Conservation (phyloP, 2,329 filamentous ascomycete species). For the Paecilomyces variotii region DNA sequence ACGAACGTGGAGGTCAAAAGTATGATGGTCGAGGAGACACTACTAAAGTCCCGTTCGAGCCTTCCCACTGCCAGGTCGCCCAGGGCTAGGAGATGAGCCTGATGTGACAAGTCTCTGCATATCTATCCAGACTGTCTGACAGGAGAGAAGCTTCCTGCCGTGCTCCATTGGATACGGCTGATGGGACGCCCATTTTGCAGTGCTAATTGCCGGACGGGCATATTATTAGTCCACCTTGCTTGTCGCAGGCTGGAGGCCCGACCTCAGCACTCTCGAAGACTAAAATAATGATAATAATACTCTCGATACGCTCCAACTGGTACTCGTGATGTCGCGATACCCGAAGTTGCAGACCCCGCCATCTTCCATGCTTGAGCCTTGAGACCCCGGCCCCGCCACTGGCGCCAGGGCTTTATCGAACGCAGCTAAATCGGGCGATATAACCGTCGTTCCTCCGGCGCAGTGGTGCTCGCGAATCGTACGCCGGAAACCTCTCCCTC, state of each 20-base stretch:
- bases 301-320: not conserved
- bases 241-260: not conserved
- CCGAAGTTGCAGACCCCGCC: not conserved
- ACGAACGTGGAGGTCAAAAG: not conserved
- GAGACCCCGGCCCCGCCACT: not conserved
- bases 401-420: not conserved
- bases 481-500: conserved; percentile 6
- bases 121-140: not conserved
- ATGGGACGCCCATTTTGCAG: not conserved
- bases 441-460: not conserved
- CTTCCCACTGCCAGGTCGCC: not conserved
- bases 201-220: not conserved
- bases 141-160: not conserved
- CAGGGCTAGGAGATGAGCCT: not conserved
- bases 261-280: not conserved
- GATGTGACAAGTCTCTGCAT: conserved; percentile 2
- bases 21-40: not conserved
- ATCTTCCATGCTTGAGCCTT: not conserved
- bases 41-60: not conserved
- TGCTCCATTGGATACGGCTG: not conserved
- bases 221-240: not conserved
- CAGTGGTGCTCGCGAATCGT: not conserved
- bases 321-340: not conserved
- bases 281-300: not conserved
- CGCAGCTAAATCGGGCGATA: not conserved